Conservation (phyloP, 306 rosid species). For the Erythrophleum fordii region DNA sequence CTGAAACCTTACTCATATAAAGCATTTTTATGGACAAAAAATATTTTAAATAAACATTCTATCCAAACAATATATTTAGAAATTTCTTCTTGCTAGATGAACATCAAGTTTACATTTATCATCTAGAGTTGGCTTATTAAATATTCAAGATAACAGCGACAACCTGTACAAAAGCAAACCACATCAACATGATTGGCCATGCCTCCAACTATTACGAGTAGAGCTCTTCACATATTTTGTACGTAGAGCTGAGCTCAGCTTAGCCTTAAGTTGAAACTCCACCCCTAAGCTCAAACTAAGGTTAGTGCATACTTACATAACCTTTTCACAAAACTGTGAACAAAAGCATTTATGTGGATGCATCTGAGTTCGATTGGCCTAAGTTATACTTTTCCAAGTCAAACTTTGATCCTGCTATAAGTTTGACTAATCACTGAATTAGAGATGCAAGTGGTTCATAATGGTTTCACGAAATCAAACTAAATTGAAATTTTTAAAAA, state of each 20-base stretch:
- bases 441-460: background rate
- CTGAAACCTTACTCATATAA: background rate
- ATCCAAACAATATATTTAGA: conserved; percentile 2
- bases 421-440: background rate
- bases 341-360: background rate
- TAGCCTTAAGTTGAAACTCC: background rate
- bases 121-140: background rate
- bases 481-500: background rate
- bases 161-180: conserved; percentile 4
- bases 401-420: background rate
- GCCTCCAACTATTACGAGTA: background rate
- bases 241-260: background rate
- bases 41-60: conserved; percentile 3
- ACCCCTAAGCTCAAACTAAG: background rate
- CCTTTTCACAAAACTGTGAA: background rate
- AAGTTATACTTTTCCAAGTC: background rate
- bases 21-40: background rate
- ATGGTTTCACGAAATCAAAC: background rate
- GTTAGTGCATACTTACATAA: background rate
- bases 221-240: background rate
- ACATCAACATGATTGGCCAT: background rate
- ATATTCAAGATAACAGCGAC: conserved; percentile 17
- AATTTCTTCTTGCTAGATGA: conserved; percentile 3
- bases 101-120: conserved; percentile 14
- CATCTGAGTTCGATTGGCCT: background rate